These are phyloP conservation scores for Collybia mongolica DNA, from an alignment of 768 basidiomycete genomes.

Conservation along the genomic window DNA sequence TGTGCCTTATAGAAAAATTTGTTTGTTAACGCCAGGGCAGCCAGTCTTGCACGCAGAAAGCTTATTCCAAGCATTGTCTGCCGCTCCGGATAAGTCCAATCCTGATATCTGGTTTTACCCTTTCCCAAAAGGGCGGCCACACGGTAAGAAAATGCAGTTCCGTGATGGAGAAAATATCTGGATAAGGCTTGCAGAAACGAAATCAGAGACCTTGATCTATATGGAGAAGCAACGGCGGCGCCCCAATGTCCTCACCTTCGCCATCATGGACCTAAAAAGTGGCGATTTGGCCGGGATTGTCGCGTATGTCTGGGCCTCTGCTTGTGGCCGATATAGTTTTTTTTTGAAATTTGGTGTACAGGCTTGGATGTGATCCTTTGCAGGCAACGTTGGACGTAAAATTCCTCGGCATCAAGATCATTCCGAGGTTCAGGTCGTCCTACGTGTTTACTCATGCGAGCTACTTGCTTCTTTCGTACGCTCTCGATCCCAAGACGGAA, in stretches of 20 bases:
- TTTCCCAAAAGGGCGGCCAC: constrained; percentile 16
- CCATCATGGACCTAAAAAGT: constrained; percentile 13
- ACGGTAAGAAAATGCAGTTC: constrained; percentile 3
- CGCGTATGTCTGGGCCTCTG: constrained; percentile 4
- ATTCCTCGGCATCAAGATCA: constrained; percentile 16
- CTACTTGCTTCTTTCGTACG: constrained; percentile 14
- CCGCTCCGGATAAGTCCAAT: neutral
- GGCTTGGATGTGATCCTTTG: constrained; percentile 18
- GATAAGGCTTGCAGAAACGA: constrained; percentile 8
- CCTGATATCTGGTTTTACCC: constrained; percentile 17
- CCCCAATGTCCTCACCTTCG: constrained; percentile 17
- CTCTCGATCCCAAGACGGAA: constrained; percentile 11
- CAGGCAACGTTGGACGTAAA: constrained; percentile 18
- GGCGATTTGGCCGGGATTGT: constrained; percentile 14
- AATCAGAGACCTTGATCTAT: constrained; percentile 17
- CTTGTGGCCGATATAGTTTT: neutral
- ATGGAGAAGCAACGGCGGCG: constrained; percentile 20
- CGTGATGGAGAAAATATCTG: neutral
- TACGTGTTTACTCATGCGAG: constrained; percentile 16
- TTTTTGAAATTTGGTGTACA: neutral
- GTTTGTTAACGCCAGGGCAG: constrained; percentile 1
- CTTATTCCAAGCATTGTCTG: constrained; percentile 13
- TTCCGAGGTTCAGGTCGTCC: constrained; percentile 16
- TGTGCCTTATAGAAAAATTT: neutral
- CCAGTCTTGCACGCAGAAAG: constrained; percentile 13